phyloP scores from a whole-genome alignment of 1,284 basidiomycete species.

The Naganishia cerealis region DNA sequence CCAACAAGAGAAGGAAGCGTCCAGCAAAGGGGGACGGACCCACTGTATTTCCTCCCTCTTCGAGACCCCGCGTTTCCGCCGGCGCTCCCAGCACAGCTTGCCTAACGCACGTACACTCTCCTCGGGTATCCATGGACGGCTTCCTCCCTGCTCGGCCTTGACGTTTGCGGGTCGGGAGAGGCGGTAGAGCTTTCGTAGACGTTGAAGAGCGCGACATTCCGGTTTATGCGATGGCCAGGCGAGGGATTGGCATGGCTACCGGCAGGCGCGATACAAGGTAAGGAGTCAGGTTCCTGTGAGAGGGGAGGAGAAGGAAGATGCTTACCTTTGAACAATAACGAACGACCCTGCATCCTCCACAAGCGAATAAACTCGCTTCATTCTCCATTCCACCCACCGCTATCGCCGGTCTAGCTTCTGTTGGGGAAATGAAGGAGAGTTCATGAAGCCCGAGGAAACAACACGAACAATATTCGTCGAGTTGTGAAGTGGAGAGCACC shows the following conservation, averaged over 20 bases:
- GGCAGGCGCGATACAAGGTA: neutral
- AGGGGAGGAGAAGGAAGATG: constrained; percentile 33
- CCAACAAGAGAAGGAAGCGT: neutral
- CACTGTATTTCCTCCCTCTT: constrained; percentile 60
- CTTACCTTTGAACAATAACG: constrained; percentile 71
- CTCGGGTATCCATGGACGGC: constrained; percentile 60
- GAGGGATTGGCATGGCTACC: constrained; percentile 68
- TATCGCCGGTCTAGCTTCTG: neutral
- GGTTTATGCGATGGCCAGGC: constrained; percentile 76
- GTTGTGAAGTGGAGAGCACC: constrained; percentile 65
- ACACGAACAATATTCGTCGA: constrained; percentile 66
- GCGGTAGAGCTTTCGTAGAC: constrained; percentile 59
- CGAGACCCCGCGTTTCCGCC: constrained; percentile 57
- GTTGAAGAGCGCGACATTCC: constrained; percentile 70
- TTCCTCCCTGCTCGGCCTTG: constrained; percentile 8
- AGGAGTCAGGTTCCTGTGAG: neutral
- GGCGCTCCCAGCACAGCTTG: constrained; percentile 68
- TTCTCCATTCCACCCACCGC: neutral
- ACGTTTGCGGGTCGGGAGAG: constrained; percentile 54
- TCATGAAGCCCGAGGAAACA: constrained; percentile 59
- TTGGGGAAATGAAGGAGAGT: constrained; percentile 34
- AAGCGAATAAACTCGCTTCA: constrained; percentile 58
- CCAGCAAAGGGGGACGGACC: neutral
- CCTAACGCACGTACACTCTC: constrained; percentile 75
- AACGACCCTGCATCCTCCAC: constrained; percentile 67